Conservation (phyloP, 2,329 filamentous ascomycete genomes). For the Neonectria coccinea region DNA sequence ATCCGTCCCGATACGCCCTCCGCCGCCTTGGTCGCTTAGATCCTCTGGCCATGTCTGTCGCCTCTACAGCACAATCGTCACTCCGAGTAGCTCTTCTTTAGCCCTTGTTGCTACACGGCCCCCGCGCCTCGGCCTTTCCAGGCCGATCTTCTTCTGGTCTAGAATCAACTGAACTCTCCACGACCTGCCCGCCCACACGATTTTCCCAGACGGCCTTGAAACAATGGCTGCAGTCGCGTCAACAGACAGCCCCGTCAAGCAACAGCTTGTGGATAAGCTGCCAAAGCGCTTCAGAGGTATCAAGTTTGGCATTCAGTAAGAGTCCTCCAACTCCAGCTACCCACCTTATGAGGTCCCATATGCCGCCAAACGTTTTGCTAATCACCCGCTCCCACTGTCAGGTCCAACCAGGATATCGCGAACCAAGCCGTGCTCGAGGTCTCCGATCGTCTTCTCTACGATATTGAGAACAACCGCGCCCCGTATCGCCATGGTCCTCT, state of each 20-base stretch:
- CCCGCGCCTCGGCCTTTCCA: slow-evolving; percentile 1
- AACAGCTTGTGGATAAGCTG: slow-evolving; percentile 88
- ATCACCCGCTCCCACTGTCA: slow-evolving; percentile 48
- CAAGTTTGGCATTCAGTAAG: slow-evolving; percentile 90
- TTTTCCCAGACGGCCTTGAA: neutral
- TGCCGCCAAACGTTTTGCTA: neutral
- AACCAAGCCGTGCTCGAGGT: slow-evolving; percentile 96
- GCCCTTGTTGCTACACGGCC: slow-evolving; percentile 34
- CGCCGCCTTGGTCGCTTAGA: slow-evolving; percentile 18
- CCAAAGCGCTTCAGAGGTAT: slow-evolving; percentile 94
- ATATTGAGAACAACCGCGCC: slow-evolving; percentile 82
- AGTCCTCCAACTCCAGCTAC: slow-evolving; percentile 43
- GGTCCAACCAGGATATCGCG: slow-evolving; percentile 92
- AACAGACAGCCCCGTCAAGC: slow-evolving; percentile 69
- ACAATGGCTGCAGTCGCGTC: slow-evolving; percentile 32
- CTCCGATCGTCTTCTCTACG: slow-evolving; percentile 93
- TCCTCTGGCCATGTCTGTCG: slow-evolving; percentile 39
- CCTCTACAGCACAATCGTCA: slow-evolving; percentile 12
- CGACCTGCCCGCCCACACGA: neutral
- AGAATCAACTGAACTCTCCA: neutral
- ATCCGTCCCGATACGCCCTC: neutral
- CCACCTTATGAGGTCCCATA: neutral
- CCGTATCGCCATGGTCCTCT: slow-evolving; percentile 87
- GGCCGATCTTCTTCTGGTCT: neutral
- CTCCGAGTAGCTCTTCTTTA: slow-evolving; percentile 19